Percentiles rank a stretch among this genome's conserved stretches.
Evolutionary conservation across 768 basidiomycete genomes (phyloP).

Genomic region (Mycena rebaudengoi): DNA sequence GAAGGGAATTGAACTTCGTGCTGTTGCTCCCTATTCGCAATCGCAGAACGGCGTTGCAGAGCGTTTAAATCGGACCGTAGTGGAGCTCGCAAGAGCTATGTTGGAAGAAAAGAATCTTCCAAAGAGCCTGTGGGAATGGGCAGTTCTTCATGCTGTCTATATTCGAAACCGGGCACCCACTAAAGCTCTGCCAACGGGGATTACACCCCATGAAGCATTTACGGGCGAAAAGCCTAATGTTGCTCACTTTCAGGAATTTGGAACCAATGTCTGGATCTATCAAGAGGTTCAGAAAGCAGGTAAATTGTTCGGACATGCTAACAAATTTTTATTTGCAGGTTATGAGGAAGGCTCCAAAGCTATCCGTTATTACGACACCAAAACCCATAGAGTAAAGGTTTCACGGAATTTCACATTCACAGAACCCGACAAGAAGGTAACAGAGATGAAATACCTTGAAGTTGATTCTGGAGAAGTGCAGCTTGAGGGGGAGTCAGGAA

Average conservation of each 20-base stretch:
- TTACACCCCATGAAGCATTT: conserved; percentile 6
- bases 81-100: conserved; percentile 41
- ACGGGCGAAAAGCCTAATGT: neutral
- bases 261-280: conserved; percentile 12
- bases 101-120: conserved; percentile 30
- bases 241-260: conserved; percentile 5
- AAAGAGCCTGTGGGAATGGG: conserved; percentile 32
- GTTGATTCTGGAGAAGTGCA: neutral
- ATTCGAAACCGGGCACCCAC: conserved; percentile 24
- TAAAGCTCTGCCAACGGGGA: neutral
- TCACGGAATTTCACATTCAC: neutral
- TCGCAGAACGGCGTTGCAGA: conserved; percentile 52
- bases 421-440: too few species aligned
- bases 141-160: conserved; percentile 27
- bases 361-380: conserved; percentile 17
- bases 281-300: neutral
- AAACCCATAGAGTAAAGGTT: neutral
- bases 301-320: conserved; percentile 1
- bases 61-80: conserved; percentile 37
- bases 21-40: conserved; percentile 43
- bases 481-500: neutral
- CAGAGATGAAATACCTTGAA: neutral
- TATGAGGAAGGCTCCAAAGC: neutral
- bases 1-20: conserved; percentile 28
- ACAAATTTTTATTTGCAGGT: conserved; percentile 7